phyloP scores from a whole-genome alignment of 2,329 filamentous ascomycete species.

The Pseudogymnoascus sp. region DNA sequence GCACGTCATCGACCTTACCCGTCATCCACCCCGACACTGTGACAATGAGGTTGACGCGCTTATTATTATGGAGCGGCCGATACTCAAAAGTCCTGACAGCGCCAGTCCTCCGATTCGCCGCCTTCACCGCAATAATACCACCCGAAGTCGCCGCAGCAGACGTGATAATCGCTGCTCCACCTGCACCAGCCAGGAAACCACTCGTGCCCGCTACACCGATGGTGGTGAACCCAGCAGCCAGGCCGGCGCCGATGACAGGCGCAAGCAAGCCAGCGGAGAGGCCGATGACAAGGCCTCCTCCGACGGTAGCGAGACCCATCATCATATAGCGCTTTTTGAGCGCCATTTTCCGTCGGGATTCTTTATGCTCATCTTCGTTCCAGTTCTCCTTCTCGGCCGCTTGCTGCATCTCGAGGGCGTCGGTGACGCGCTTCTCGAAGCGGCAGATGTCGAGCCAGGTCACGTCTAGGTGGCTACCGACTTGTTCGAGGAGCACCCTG shows the following conservation, averaged over 20 bases:
- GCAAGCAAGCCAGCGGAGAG: constrained; percentile 86
- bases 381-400: constrained; percentile 90
- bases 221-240: constrained; percentile 90
- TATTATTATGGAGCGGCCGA: constrained; percentile 93
- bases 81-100: constrained; percentile 97
- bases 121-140: constrained; percentile 74
- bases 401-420: constrained; percentile 96
- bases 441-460: constrained; percentile 89
- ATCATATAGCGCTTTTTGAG: constrained; percentile 80
- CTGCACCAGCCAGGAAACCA: constrained; percentile 82
- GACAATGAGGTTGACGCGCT: constrained; percentile 88
- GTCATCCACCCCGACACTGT: constrained; percentile 98
- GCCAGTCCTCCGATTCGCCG: constrained; percentile 79
- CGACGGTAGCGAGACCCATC: constrained; percentile 95
- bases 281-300: constrained; percentile 89
- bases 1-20: constrained; percentile 92
- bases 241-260: constrained; percentile 85
- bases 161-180: constrained; percentile 89
- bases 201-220: constrained; percentile 86
- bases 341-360: constrained; percentile 70
- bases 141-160: constrained; percentile 81
- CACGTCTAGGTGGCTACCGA: constrained; percentile 72
- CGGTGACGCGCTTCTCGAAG: constrained; percentile 94
- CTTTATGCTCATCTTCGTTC: constrained; percentile 95
- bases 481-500: constrained; percentile 70